Evolutionary conservation across 1,284 basidiomycete species (phyloP).

Genomic region (Gymnopus androsaceus): DNA sequence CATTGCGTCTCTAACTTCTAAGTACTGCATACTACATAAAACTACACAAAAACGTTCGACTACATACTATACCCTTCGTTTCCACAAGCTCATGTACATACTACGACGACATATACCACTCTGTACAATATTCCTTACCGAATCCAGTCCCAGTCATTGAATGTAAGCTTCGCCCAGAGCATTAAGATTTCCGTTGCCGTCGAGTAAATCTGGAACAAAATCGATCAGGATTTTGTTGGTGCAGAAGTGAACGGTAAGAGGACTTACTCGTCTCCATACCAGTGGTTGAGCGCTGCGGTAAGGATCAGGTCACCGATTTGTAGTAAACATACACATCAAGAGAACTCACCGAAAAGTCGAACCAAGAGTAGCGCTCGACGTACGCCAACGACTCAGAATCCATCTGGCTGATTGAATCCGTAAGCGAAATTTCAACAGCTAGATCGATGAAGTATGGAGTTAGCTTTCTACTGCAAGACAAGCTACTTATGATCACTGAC

Average conservation of each 20-base stretch:
- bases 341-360: conserved; percentile 9
- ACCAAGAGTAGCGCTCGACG: conserved; percentile 14
- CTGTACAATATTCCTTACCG: too few relatives aligned
- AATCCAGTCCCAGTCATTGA: too few relatives aligned
- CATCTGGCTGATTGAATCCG: conserved; percentile 1
- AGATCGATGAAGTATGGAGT: neutral
- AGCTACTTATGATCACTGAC: neutral
- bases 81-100: too few relatives aligned
- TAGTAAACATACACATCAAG: neutral
- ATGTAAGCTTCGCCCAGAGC: conserved; percentile 26
- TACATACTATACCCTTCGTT: too few relatives aligned
- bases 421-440: conserved; percentile 9
- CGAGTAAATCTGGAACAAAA: conserved; percentile 24
- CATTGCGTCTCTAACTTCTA: too few relatives aligned
- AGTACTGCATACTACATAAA: too few relatives aligned
- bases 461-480: neutral
- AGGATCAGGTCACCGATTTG: too few relatives aligned
- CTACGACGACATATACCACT: too few relatives aligned
- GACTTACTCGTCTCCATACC: conserved; percentile 9
- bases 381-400: conserved; percentile 5
- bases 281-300: neutral
- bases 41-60: too few relatives aligned
- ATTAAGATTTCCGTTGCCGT: conserved; percentile 27
- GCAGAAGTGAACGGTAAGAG: neutral
- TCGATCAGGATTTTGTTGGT: too few relatives aligned